A percentile compares a stretch with the other conserved stretches of the same genome.
These are phyloP conservation scores for Fusarium sp. DNA, from an alignment of 2,329 filamentous ascomycete genomes.

Conservation along the genomic window DNA sequence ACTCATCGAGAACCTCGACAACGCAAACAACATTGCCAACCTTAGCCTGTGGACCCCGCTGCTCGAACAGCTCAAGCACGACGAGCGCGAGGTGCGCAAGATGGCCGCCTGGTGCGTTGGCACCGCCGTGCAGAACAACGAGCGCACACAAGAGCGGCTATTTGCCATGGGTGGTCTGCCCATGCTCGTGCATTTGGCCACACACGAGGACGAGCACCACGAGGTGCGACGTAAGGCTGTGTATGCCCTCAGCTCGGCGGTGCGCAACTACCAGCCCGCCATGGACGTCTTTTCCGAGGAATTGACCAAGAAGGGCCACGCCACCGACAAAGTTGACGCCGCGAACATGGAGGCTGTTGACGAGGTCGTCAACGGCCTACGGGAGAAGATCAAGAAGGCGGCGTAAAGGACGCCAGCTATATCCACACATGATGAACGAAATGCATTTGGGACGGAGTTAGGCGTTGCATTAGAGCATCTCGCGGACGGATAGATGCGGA, in stretches of 20 bases:
- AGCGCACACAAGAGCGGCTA: conserved; percentile 80
- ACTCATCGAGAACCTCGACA: conserved; percentile 91
- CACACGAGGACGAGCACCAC: conserved; percentile 68
- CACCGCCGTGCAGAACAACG: conserved; percentile 97
- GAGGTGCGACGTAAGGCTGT: conserved; percentile 86
- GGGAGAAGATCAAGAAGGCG: conserved; percentile 60
- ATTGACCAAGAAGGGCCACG: conserved; percentile 67
- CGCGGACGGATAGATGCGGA: conserved; percentile 1
- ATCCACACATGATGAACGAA: conserved; percentile 24
- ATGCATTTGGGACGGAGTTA: conserved; percentile 54
- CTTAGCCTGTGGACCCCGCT: conserved; percentile 86
- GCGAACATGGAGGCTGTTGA: conserved; percentile 90
- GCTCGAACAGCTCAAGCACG: conserved; percentile 74
- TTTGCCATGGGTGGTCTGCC: conserved; percentile 75
- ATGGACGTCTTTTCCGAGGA: conserved; percentile 76
- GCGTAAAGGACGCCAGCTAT: conserved; percentile 22
- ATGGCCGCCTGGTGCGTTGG: conserved; percentile 96
- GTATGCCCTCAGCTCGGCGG: conserved; percentile 86
- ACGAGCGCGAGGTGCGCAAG: conserved; percentile 78
- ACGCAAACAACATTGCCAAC: conserved; percentile 91
- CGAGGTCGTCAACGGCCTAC: conserved; percentile 75
- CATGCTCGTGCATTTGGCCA: conserved; percentile 73
- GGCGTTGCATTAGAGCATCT: conserved; percentile 35
- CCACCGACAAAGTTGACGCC: conserved; percentile 76
- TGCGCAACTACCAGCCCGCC: conserved; percentile 90